Conservation (phyloP, 129 eudicot genomes). For the Chrysanthemum lavandulifolium region DNA sequence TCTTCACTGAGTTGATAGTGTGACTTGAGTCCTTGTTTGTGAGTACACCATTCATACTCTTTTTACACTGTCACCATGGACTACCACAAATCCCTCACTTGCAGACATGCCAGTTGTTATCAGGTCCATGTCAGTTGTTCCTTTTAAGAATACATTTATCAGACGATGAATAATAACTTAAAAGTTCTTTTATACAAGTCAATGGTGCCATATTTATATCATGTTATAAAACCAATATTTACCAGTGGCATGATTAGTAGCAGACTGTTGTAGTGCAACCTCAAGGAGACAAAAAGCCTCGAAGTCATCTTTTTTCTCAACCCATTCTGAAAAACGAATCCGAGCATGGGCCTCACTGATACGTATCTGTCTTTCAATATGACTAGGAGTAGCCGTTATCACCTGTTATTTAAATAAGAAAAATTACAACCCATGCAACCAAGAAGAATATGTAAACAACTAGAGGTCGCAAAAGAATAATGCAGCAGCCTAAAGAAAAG, state of each 20-base stretch:
- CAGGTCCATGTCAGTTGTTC: constrained; percentile 98
- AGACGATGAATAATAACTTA: not conserved
- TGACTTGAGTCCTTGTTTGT: too few relatives aligned
- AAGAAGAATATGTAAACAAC: not conserved
- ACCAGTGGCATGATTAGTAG: constrained; percentile 97
- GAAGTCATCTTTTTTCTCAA: constrained; percentile 63
- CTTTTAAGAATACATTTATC: constrained; percentile 33
- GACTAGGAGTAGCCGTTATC: constrained; percentile 96
- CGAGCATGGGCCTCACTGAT: constrained; percentile 93
- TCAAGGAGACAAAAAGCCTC: constrained; percentile 95
- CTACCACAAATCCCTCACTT: constrained; percentile 80
- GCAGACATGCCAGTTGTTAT: constrained; percentile 97
- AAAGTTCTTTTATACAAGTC: not conserved
- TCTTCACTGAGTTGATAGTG: too few relatives aligned
- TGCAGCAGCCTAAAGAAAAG: too few relatives aligned
- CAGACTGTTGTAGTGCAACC: constrained; percentile 98
- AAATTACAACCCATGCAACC: not conserved
- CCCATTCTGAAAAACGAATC: constrained; percentile 86
- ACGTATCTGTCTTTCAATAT: constrained; percentile 91
- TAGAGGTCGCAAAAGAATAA: too few relatives aligned
- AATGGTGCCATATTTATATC: not conserved
- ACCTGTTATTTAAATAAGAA: constrained; percentile 49
- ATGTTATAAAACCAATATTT: constrained; percentile 3
- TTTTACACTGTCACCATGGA: constrained; percentile 74
- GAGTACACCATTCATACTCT: too few relatives aligned